phyloP scores from a whole-genome alignment of 768 basidiomycete genomes.

The Boletellus ananas region DNA sequence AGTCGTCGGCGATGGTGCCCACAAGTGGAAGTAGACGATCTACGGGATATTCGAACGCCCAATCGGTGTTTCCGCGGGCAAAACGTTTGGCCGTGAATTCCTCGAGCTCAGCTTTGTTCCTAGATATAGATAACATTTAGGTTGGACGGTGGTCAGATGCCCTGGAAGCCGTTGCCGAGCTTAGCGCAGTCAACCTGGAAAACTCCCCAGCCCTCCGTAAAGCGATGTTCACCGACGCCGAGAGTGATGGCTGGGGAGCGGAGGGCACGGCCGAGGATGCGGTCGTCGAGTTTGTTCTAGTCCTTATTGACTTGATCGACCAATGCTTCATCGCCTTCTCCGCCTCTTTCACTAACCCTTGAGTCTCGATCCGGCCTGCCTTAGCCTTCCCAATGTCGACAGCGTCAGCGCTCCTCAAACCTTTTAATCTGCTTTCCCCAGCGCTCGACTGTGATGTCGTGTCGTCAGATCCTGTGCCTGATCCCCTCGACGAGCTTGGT shows the following conservation, averaged over 20 bases:
- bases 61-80: not conserved
- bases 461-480: slow-evolving; percentile 21
- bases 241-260: slow-evolving; percentile 25
- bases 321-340: not conserved
- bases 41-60: not conserved
- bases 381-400: slow-evolving; percentile 7
- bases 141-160: not conserved
- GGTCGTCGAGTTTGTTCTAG: slow-evolving; percentile 18
- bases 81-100: not conserved
- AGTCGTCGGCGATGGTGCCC: slow-evolving; percentile 18
- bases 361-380: not conserved
- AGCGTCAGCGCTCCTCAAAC: slow-evolving; percentile 6
- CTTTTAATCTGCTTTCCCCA: slow-evolving; percentile 22
- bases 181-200: slow-evolving; percentile 21
- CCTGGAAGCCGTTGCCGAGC: not conserved
- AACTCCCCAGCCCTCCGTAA: slow-evolving; percentile 33
- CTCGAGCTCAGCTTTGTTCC: not conserved
- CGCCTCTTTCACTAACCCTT: not conserved
- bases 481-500: slow-evolving; percentile 28
- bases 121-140: not conserved
- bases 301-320: not conserved
- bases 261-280: slow-evolving; percentile 34
- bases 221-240: slow-evolving; percentile 21
- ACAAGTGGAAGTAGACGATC: not conserved
- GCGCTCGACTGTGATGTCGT: slow-evolving; percentile 18